phyloP scores from a whole-genome alignment of 2,329 filamentous ascomycete species.

The Ceratocystis smalleyi region DNA sequence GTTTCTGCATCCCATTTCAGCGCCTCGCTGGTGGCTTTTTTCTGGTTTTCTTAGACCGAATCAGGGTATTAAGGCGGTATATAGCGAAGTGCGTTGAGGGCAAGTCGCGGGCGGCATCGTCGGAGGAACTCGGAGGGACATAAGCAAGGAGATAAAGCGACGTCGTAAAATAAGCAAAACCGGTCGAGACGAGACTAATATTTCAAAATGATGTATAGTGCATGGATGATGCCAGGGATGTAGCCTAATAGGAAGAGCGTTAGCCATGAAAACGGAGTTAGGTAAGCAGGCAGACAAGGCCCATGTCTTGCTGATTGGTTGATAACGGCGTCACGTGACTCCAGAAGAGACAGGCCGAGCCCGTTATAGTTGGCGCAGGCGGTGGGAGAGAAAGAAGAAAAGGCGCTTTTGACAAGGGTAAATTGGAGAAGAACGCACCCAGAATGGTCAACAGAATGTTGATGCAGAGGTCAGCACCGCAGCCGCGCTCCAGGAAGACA shows the following conservation, averaged over 20 bases:
- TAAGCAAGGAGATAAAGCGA: background rate
- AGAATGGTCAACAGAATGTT: constrained; percentile 79
- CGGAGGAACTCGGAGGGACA: too few species aligned
- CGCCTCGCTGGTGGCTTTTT: background rate
- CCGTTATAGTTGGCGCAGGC: too few species aligned
- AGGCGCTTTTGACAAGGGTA: background rate
- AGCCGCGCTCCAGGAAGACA: constrained; percentile 88
- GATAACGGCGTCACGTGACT: background rate
- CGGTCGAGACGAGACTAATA: constrained; percentile 38
- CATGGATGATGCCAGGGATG: constrained; percentile 79
- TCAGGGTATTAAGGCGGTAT: background rate
- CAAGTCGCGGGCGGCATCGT: background rate
- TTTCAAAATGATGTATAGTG: constrained; percentile 84
- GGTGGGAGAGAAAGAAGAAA: background rate
- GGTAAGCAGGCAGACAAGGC: too few species aligned
- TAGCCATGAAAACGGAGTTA: background rate
- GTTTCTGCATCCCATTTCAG: too few species aligned
- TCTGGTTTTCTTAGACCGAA: too few species aligned
- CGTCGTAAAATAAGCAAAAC: background rate
- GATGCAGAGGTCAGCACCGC: constrained; percentile 74
- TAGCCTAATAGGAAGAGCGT: constrained; percentile 27
- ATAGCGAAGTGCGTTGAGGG: too few species aligned
- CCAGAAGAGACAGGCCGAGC: background rate
- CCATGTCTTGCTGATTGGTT: too few species aligned
- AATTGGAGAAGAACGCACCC: constrained; percentile 26